A percentile compares a stretch with the other conserved stretches of the same genome.
Conservation (phyloP, 305 asterid species). For the Rubia balearica region DNA sequence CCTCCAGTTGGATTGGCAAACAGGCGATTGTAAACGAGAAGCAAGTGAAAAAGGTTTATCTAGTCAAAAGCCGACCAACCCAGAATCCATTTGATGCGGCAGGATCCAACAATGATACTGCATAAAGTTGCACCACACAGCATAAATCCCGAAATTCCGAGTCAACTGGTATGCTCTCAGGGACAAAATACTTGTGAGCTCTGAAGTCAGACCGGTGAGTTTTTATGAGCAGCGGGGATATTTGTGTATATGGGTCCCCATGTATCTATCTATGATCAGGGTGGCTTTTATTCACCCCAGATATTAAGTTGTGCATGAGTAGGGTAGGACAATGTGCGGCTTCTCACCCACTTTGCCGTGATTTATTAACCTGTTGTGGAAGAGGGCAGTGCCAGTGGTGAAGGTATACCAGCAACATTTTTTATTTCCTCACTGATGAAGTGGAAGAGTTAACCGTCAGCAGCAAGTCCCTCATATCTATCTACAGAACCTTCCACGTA, state of each 20-base stretch:
- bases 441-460: neutral
- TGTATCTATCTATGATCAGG: neutral
- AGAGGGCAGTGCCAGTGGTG: conserved; percentile 16
- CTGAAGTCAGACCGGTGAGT: neutral
- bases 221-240: neutral
- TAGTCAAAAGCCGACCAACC: conserved; percentile 38
- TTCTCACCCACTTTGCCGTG: neutral
- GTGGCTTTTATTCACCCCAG: neutral
- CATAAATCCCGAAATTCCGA: neutral
- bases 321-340: conserved; percentile 13
- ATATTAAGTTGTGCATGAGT: conserved; percentile 8
- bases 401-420: neutral
- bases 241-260: neutral
- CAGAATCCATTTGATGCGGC: conserved; percentile 32
- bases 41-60: conserved; percentile 58
- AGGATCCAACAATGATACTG: conserved; percentile 30
- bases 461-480: neutral
- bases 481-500: neutral
- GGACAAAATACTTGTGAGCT: neutral
- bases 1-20: conserved; percentile 54
- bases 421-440: neutral
- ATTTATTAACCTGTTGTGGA: conserved; percentile 9
- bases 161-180: neutral
- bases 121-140: conserved; percentile 12
- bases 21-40: conserved; percentile 30